phyloP scores from a whole-genome alignment of 2,329 filamentous ascomycete genomes.

The Alternaria consortialis region DNA sequence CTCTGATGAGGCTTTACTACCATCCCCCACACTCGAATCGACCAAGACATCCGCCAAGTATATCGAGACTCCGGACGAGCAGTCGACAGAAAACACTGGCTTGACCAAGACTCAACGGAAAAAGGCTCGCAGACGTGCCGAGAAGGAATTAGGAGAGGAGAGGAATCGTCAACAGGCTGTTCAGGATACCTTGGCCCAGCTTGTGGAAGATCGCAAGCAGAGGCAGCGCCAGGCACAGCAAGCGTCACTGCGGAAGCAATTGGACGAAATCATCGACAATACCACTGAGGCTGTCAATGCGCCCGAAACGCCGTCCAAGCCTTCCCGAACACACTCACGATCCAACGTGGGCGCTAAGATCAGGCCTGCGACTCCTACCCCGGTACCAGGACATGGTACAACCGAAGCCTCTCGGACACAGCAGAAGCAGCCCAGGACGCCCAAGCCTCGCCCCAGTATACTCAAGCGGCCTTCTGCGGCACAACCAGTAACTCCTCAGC shows the following conservation, averaged over 20 bases:
- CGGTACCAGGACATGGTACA: background rate
- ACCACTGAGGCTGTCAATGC: conserved; percentile 1
- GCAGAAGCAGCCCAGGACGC: conserved; percentile 25
- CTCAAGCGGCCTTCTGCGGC: conserved; percentile 19
- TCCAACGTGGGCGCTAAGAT: conserved; percentile 45
- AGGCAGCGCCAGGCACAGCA: conserved; percentile 2
- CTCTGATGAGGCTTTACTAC: conserved; percentile 54
- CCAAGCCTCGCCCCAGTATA: conserved; percentile 19
- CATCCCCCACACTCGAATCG: conserved; percentile 21
- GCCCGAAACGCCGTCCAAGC: conserved; percentile 10
- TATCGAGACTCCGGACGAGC: conserved; percentile 1
- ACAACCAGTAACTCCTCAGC: conserved; percentile 17
- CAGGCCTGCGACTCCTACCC: conserved; percentile 28
- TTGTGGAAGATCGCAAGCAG: conserved; percentile 16
- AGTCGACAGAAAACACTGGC: conserved; percentile 3
- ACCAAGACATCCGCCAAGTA: conserved; percentile 2
- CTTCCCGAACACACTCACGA: conserved; percentile 22
- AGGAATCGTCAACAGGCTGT: conserved; percentile 19
- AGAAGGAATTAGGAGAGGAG: conserved; percentile 28
- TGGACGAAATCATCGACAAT: background rate
- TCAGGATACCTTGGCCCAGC: conserved; percentile 16
- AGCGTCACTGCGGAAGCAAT: background rate
- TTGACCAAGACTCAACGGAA: conserved; percentile 40
- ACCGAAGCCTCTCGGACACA: conserved; percentile 5
- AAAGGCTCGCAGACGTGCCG: conserved; percentile 37